These are phyloP conservation scores for Aspergillus terreus DNA, from an alignment of 2,329 filamentous ascomycete genomes.

Conservation along the genomic window DNA sequence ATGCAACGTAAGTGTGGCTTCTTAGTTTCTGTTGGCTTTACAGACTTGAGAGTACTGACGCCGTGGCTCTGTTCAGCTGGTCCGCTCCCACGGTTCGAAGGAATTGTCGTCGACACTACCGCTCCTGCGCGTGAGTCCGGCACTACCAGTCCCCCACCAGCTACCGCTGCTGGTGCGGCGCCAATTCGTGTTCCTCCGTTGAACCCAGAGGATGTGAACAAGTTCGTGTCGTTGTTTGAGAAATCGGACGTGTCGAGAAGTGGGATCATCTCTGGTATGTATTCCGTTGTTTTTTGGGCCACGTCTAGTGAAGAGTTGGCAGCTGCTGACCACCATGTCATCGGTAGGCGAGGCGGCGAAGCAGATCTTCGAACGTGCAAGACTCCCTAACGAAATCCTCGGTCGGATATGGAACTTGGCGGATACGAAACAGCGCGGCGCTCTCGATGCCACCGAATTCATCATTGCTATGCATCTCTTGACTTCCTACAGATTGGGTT, in stretches of 20 bases:
- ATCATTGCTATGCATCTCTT: constrained; percentile 98
- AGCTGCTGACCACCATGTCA: constrained; percentile 5
- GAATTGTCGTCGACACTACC: constrained; percentile 52
- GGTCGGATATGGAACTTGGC: constrained; percentile 96
- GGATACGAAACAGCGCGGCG: constrained; percentile 88
- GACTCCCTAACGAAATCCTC: constrained; percentile 81
- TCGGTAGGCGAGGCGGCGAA: constrained; percentile 73
- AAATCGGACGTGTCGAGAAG: constrained; percentile 70
- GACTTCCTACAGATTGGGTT: constrained; percentile 82
- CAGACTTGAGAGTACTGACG: neutral
- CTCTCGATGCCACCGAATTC: constrained; percentile 84
- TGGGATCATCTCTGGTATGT: constrained; percentile 66
- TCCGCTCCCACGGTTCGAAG: constrained; percentile 90
- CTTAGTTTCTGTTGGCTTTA: neutral
- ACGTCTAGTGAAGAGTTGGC: neutral
- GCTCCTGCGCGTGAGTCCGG: constrained; percentile 49
- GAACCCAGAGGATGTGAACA: constrained; percentile 80
- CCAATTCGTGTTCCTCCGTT: constrained; percentile 85
- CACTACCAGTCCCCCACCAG: constrained; percentile 41
- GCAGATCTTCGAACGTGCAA: constrained; percentile 90
- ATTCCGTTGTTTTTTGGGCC: neutral
- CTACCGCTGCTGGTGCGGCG: constrained; percentile 30
- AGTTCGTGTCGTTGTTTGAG: constrained; percentile 88
- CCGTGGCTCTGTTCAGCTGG: constrained; percentile 49
- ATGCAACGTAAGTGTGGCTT: constrained; percentile 60